phyloP scores from a whole-genome alignment of 257 asterid species.

The Scutellaria baicalensis region DNA sequence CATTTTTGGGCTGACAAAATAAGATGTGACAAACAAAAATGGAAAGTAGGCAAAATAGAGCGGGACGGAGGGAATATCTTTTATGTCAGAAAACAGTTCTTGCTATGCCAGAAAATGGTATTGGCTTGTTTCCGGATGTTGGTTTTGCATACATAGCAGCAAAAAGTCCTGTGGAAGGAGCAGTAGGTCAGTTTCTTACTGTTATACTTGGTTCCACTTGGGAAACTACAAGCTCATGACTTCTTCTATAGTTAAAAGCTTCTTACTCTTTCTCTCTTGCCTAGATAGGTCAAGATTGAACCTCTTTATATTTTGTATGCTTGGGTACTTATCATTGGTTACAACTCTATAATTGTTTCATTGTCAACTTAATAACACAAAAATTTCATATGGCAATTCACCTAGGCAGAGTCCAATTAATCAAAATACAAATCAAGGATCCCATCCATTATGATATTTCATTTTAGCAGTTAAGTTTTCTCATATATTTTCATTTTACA shows the following conservation, averaged over 20 bases:
- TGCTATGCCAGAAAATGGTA: constrained; percentile 98
- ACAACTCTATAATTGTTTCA: background rate
- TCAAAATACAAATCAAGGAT: background rate
- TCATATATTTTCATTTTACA: constrained; percentile 21
- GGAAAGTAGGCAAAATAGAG: too few relatives aligned
- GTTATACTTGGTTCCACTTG: background rate
- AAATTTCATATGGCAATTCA: background rate
- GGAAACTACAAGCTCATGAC: background rate
- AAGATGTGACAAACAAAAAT: too few relatives aligned
- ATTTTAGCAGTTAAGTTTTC: background rate
- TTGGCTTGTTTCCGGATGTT: constrained; percentile 95
- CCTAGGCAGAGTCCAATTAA: background rate
- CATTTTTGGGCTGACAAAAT: too few relatives aligned
- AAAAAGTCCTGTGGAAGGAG: constrained; percentile 94
- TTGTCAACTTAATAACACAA: too few relatives aligned
- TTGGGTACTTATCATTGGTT: background rate
- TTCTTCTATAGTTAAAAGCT: background rate
- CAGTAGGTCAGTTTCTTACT: constrained; percentile 59
- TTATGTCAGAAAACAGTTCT: constrained; percentile 78
- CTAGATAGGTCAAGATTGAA: background rate
- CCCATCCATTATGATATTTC: background rate
- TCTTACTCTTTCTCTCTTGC: background rate
- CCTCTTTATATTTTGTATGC: background rate
- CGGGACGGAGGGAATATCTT: too few relatives aligned
- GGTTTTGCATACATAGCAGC: constrained; percentile 96